Conservation (phyloP, 345 rosid genomes). For the Erucastrum elatum region DNA sequence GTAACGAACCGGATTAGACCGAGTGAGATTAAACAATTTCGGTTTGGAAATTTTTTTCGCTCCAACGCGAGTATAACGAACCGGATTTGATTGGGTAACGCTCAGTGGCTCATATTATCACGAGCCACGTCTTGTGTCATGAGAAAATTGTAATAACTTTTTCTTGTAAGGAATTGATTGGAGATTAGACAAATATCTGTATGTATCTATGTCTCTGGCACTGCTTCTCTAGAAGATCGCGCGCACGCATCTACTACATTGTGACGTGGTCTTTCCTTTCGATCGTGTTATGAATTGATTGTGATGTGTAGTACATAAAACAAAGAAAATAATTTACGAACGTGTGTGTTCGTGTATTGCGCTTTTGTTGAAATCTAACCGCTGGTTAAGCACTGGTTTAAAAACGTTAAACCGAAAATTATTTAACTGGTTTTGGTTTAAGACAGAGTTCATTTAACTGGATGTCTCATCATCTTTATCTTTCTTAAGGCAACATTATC, state of each 20-base stretch:
- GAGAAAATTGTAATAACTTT: neutral
- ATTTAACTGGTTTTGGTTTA: neutral
- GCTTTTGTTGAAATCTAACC: neutral
- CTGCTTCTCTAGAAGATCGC: neutral
- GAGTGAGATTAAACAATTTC: neutral
- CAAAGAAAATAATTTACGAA: neutral
- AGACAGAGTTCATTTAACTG: neutral
- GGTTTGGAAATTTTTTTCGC: neutral
- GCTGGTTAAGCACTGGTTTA: neutral
- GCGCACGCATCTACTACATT: neutral
- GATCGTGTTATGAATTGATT: neutral
- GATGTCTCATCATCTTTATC: neutral
- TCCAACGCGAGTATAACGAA: neutral
- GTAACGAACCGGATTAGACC: constrained; percentile 27
- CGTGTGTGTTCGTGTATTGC: neutral
- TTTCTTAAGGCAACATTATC: neutral
- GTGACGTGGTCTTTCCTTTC: neutral
- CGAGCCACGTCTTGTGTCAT: neutral
- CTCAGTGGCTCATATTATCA: neutral
- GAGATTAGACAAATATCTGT: neutral
- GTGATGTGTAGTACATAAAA: neutral
- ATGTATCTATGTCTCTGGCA: neutral
- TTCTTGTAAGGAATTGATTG: neutral
- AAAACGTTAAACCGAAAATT: neutral
- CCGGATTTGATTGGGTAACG: constrained; percentile 7